Conservation (phyloP, 179 eudicot genomes). For the Dionaea muscipula region DNA sequence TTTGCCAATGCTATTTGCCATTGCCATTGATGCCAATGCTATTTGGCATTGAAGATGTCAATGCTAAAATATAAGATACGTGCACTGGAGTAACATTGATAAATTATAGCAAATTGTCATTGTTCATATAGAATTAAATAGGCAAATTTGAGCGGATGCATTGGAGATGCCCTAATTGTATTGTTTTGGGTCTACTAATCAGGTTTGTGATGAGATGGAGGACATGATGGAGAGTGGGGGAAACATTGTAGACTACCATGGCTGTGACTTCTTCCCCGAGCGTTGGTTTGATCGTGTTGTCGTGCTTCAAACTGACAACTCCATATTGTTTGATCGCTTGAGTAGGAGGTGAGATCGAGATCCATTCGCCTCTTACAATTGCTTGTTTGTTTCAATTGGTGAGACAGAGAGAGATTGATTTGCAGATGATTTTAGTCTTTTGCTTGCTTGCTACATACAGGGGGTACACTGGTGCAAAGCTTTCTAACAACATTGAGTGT, state of each 20-base stretch:
- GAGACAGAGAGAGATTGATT: neutral
- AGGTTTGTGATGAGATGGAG: constrained; percentile 93
- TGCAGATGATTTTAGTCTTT: neutral
- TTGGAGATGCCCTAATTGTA: too few relatives aligned
- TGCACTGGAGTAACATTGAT: too few relatives aligned
- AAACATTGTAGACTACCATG: constrained; percentile 72
- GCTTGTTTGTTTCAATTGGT: neutral
- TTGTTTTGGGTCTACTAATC: neutral
- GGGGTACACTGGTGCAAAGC: constrained; percentile 66
- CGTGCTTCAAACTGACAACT: constrained; percentile 73
- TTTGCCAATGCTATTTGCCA: too few relatives aligned
- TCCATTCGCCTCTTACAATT: neutral
- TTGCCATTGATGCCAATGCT: too few relatives aligned
- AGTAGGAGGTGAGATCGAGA: constrained; percentile 35
- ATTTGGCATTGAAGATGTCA: too few relatives aligned
- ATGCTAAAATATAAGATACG: too few relatives aligned
- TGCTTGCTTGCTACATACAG: constrained; percentile 15
- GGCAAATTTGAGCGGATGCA: too few relatives aligned
- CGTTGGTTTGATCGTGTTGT: constrained; percentile 79
- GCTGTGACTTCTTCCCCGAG: constrained; percentile 88
- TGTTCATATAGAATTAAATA: too few relatives aligned
- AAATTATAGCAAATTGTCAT: too few relatives aligned
- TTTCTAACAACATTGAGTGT: constrained; percentile 67
- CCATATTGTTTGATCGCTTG: constrained; percentile 71
- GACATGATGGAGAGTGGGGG: constrained; percentile 74